Conservation (phyloP, 2,329 filamentous ascomycete species). For the Sordariomycetes sp. region DNA sequence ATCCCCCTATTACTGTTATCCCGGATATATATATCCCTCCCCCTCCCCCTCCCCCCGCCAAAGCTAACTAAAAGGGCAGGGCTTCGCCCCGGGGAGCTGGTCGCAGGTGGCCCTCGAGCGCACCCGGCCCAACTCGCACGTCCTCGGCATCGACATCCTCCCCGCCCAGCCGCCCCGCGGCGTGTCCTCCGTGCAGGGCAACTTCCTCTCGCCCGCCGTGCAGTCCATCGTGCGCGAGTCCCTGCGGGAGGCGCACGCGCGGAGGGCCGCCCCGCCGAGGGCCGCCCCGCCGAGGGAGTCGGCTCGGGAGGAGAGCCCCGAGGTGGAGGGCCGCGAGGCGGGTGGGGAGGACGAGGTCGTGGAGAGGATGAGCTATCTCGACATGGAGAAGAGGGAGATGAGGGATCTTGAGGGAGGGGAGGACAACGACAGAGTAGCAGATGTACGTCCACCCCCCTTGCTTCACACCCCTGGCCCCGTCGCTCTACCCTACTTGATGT, state of each 20-base stretch:
- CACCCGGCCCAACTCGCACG: slow-evolving; percentile 64
- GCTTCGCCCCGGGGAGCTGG: slow-evolving; percentile 69
- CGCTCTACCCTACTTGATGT: background rate
- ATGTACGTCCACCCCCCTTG: slow-evolving; percentile 32
- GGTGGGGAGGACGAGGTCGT: slow-evolving; percentile 13
- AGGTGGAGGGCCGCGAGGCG: slow-evolving; percentile 4
- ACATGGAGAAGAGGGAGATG: slow-evolving; percentile 43
- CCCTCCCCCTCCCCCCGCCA: background rate
- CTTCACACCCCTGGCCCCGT: background rate
- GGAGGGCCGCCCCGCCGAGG: slow-evolving; percentile 15
- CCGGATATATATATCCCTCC: background rate
- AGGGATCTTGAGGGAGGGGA: slow-evolving; percentile 18
- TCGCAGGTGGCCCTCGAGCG: slow-evolving; percentile 71
- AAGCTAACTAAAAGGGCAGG: slow-evolving; percentile 29
- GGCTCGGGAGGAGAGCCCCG: slow-evolving; percentile 8
- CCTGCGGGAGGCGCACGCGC: slow-evolving; percentile 48
- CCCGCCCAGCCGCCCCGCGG: slow-evolving; percentile 84
- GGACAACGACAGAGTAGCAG: slow-evolving; percentile 39
- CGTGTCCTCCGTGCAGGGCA: slow-evolving; percentile 89
- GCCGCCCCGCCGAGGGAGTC: slow-evolving; percentile 2
- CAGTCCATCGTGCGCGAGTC: slow-evolving; percentile 68
- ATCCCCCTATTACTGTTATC: background rate
- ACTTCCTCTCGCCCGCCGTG: slow-evolving; percentile 72
- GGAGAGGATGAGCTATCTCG: slow-evolving; percentile 50
- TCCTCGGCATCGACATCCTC: slow-evolving; percentile 89